Conservation (phyloP, 768 basidiomycete genomes). For the Rhizopogon sp. region DNA sequence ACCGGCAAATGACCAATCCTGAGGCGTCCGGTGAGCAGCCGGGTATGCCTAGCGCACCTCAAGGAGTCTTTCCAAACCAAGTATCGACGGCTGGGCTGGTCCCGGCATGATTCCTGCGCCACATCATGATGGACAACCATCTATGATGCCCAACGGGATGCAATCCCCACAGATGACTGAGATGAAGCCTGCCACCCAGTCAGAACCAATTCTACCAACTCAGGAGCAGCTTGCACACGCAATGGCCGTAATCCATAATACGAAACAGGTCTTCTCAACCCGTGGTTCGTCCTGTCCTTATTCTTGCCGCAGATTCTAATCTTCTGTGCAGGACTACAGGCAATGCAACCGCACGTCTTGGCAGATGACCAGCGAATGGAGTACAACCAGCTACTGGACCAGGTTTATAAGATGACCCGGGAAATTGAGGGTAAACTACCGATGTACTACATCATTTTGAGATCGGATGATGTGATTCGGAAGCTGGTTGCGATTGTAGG, state of each 20-base stretch:
- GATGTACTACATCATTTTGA: slow-evolving; percentile 40
- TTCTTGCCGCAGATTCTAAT: slow-evolving; percentile 10
- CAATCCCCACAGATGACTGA: not conserved
- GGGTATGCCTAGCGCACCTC: slow-evolving; percentile 6
- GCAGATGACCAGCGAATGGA: slow-evolving; percentile 51
- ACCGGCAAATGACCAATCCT: not conserved
- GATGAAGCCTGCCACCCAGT: not conserved
- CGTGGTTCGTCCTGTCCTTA: slow-evolving; percentile 19
- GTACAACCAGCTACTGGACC: slow-evolving; percentile 47
- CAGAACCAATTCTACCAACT: slow-evolving; percentile 4
- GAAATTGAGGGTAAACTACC: slow-evolving; percentile 51
- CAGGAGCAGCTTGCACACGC: slow-evolving; percentile 31
- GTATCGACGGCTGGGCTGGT: not conserved
- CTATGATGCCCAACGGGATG: not conserved
- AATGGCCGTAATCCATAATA: slow-evolving; percentile 18
- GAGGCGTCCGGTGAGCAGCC: slow-evolving; percentile 5
- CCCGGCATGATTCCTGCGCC: not conserved
- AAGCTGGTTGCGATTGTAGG: slow-evolving; percentile 53
- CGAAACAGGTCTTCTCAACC: slow-evolving; percentile 30
- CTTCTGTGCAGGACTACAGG: slow-evolving; percentile 27
- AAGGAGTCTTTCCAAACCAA: slow-evolving; percentile 5
- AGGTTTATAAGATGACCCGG: slow-evolving; percentile 35
- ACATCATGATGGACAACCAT: not conserved
- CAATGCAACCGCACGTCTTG: slow-evolving; percentile 33
- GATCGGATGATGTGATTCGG: slow-evolving; percentile 43